phyloP scores from a whole-genome alignment of 164 flowering plant genomes.

The Magnolia changhungtana region DNA sequence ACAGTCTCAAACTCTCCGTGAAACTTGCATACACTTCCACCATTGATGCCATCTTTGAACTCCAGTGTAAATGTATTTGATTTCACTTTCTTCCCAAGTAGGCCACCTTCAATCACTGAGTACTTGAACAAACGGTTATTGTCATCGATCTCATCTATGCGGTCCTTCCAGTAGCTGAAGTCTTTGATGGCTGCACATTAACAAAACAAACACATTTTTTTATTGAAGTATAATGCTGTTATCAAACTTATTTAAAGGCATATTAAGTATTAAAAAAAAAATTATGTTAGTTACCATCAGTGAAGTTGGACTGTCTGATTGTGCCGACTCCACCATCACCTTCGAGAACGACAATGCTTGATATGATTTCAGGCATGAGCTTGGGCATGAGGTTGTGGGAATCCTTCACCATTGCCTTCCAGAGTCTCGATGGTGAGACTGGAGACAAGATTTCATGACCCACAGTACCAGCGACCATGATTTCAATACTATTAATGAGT shows the following conservation, averaged over 20 bases:
- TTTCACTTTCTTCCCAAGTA: slow-evolving; percentile 6
- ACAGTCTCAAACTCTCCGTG: neutral
- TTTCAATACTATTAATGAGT: neutral
- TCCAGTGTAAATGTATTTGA: neutral
- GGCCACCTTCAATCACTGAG: slow-evolving; percentile 8
- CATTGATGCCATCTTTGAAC: slow-evolving; percentile 3
- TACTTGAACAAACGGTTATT: neutral
- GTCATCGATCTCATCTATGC: neutral
- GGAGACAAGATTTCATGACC: neutral
- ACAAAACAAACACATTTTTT: neutral
- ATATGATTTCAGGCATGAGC: slow-evolving; percentile 4
- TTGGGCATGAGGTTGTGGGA: slow-evolving; percentile 7
- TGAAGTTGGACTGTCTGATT: neutral
- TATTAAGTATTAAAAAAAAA: neutral
- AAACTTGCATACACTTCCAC: slow-evolving; percentile 1
- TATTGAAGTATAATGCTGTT: neutral
- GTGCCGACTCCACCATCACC: slow-evolving; percentile 6
- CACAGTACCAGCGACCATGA: neutral
- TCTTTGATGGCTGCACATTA: slow-evolving; percentile 1
- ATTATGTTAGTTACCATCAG: neutral
- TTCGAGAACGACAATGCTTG: neutral
- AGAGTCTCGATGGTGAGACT: neutral
- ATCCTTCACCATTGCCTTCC: slow-evolving; percentile 2
- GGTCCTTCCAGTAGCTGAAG: slow-evolving; percentile 5
- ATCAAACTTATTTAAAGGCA: neutral